Conservation (phyloP, 2,329 filamentous ascomycete genomes). For the Alternaria gaisen region DNA sequence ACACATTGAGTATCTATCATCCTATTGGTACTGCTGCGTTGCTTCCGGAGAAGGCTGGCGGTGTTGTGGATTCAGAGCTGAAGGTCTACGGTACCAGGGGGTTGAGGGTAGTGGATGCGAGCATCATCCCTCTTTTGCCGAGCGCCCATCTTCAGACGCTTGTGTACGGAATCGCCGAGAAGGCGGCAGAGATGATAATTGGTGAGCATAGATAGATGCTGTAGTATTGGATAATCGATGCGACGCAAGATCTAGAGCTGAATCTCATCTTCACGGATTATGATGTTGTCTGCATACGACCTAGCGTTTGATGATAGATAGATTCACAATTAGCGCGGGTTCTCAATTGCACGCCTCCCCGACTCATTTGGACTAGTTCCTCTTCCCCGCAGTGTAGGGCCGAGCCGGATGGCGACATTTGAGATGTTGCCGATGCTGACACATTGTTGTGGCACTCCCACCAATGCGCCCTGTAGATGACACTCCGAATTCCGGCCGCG, state of each 20-base stretch:
- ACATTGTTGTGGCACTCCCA: neutral
- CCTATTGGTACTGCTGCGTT: conserved; percentile 50
- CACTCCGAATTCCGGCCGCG: neutral
- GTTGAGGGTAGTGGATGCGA: conserved; percentile 43
- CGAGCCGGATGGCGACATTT: neutral
- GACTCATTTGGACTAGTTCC: neutral
- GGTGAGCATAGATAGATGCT: conserved; percentile 5
- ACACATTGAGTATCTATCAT: conserved; percentile 41
- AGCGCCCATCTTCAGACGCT: conserved; percentile 39
- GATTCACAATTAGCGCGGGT: neutral
- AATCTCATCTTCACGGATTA: neutral
- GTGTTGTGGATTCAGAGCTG: conserved; percentile 34
- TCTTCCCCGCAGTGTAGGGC: neutral
- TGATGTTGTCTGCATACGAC: neutral
- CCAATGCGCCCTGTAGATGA: neutral
- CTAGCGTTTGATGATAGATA: neutral
- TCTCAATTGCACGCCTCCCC: neutral
- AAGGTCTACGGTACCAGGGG: conserved; percentile 33
- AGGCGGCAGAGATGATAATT: conserved; percentile 34
- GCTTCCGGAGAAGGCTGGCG: conserved; percentile 32
- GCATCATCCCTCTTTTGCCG: conserved; percentile 37
- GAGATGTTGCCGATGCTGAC: neutral
- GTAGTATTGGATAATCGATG: neutral
- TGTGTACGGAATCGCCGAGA: conserved; percentile 44
- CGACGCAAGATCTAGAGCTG: neutral